These are phyloP conservation scores for Flaveria ramosissima DNA, from an alignment of 129 eudicot species.

Conservation along the genomic window DNA sequence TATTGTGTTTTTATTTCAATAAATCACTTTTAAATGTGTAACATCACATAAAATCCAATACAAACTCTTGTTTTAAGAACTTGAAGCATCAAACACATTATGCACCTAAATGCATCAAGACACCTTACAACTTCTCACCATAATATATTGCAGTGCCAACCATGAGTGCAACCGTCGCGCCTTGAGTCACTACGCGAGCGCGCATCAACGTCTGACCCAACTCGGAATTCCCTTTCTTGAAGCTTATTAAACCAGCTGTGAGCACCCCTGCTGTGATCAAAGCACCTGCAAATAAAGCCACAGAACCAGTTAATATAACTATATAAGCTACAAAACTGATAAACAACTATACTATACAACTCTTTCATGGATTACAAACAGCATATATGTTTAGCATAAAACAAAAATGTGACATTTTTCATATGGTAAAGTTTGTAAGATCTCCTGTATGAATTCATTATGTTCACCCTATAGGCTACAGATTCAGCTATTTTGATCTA, in stretches of 20 bases:
- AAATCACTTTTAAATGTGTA: neutral
- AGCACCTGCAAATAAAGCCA: slow-evolving; percentile 4
- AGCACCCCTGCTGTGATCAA: slow-evolving; percentile 12
- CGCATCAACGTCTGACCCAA: slow-evolving; percentile 79
- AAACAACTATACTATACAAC: too few species aligned
- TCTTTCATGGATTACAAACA: neutral
- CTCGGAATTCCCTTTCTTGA: slow-evolving; percentile 66
- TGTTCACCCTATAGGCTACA: neutral
- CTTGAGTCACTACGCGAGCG: slow-evolving; percentile 86
- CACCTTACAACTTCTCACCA: slow-evolving; percentile 60
- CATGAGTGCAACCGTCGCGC: slow-evolving; percentile 86
- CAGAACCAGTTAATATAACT: too few species aligned
- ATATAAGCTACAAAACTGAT: neutral
- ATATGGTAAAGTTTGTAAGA: too few species aligned
- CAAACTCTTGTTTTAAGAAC: neutral
- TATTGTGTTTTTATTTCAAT: slow-evolving; percentile 14
- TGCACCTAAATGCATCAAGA: slow-evolving; percentile 11
- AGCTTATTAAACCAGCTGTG: slow-evolving; percentile 42
- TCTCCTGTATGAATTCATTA: too few species aligned
- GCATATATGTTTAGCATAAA: neutral
- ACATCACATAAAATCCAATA: neutral
- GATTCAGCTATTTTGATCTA: neutral
- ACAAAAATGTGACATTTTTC: too few species aligned
- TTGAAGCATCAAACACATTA: neutral
- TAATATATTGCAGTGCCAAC: slow-evolving; percentile 78